Conservation (phyloP, 768 basidiomycete species). For the Tricholoma terreum region DNA sequence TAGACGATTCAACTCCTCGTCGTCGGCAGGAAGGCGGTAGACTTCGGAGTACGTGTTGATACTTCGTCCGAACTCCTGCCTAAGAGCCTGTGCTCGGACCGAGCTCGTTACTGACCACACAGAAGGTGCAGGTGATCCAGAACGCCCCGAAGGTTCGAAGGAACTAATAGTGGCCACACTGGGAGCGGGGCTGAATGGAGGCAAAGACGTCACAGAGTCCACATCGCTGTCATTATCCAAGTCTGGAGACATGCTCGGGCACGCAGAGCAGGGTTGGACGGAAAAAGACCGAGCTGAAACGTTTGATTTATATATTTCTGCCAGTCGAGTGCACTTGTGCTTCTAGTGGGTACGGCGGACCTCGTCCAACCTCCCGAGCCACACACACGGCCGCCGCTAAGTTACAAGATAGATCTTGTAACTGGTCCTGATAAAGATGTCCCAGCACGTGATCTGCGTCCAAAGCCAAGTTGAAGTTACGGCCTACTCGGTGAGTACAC, state of each 20-base stretch:
- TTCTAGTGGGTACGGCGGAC: conserved; percentile 1
- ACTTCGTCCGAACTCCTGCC: conserved; percentile 63
- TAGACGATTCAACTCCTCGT: conserved; percentile 69
- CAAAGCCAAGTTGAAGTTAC: no score
- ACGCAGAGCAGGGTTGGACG: not conserved
- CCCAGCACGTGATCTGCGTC: not conserved
- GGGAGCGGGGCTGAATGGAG: conserved; percentile 34
- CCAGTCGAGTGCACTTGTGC: not conserved
- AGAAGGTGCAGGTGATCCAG: conserved; percentile 64
- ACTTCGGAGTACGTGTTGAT: conserved; percentile 79
- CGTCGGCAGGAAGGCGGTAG: conserved; percentile 75
- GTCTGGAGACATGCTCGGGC: not conserved
- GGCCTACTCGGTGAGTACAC: no score
- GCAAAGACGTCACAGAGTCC: conserved; percentile 42
- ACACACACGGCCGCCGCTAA: not conserved
- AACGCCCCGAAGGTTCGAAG: conserved; percentile 56
- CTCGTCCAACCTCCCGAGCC: conserved; percentile 3
- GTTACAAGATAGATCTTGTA: conserved; percentile 1
- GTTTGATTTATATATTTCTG: not conserved
- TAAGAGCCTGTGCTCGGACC: conserved; percentile 54
- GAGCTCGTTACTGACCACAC: conserved; percentile 68
- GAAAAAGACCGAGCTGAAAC: not conserved
- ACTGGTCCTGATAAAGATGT: not conserved
- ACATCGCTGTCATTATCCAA: conserved; percentile 34
- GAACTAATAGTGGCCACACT: conserved; percentile 54